Evolutionary conservation across 2,329 filamentous ascomycete species (phyloP), one percentile per base, ranked within the genome.

Genomic region (Aspergillus niger): DNA sequence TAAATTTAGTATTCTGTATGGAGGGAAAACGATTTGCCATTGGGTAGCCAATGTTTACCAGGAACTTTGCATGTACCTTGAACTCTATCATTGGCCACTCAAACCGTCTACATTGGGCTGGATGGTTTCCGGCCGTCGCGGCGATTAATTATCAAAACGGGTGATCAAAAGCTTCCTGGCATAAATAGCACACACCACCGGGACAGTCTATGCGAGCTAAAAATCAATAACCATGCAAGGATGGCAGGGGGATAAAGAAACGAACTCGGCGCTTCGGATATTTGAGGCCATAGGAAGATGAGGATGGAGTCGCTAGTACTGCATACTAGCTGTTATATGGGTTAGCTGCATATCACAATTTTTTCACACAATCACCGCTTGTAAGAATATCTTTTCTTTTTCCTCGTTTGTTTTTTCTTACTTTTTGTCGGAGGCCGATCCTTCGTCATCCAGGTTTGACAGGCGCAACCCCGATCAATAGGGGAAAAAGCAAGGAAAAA

Each of bases 211-310:
- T 32, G 24, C 22, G 39, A 55, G 36, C 53, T 55, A 47, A 47
- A 55, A 41, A 32, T 47, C 39, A 36, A 32, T 55, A 22, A 38
- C 4, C 24, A 32, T 55, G 53, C 53, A 55, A 55, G 53, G 53
- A 30, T 26, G 22, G n/a, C 39, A 43, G 39, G 53, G 53, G 26
- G 13, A 28, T 41, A 13, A 5, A 36, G 32, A 36, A 13, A 36
- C 11, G 32, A 11, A 36, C 13, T 36, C 11, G 32, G 32, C 32
- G 32, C 11, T 36, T 36, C 32, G 32, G 32, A 36, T 36, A 15
- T 5, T 36, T 36, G 32, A 36, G 32, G 32, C 32, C 32, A 36
- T 36, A 36, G 32, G 32, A 36, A 36, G 26, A 22, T 30, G 24
- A 17, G 47, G 17, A 20, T n/a, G 26, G n/a, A 6, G 24, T 32